These are phyloP conservation scores for Vigna unguiculata DNA, from an alignment of 306 rosid genomes.

Conservation along the genomic window DNA sequence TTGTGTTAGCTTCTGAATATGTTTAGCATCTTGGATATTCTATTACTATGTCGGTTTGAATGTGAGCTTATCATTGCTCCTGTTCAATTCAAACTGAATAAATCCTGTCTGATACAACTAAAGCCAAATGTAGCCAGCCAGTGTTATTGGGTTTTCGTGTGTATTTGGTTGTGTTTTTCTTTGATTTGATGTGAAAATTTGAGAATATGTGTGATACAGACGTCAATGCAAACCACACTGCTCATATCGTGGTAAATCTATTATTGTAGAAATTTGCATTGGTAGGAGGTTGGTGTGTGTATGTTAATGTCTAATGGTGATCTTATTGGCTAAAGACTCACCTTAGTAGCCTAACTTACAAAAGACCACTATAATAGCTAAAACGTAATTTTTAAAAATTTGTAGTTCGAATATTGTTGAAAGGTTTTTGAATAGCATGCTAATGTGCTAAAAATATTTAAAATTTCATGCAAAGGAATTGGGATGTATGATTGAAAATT, in stretches of 20 bases:
- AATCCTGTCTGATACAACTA: background rate
- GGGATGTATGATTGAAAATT: background rate
- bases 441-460: background rate
- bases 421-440: background rate
- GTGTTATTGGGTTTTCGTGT: background rate
- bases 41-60: background rate
- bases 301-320: background rate
- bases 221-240: background rate
- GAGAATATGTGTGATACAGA: background rate
- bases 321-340: background rate
- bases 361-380: background rate
- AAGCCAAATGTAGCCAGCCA: background rate
- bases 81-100: background rate
- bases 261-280: background rate
- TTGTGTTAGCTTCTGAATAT: constrained; percentile 21
- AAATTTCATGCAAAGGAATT: background rate
- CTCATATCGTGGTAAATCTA: background rate
- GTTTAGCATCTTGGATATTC: background rate
- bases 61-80: constrained; percentile 1
- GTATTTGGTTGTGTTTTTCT: background rate
- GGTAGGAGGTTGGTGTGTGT: background rate
- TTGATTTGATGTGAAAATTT: background rate
- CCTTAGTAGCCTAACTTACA: background rate
- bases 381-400: background rate
- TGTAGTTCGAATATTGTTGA: background rate